phyloP scores from a whole-genome alignment of 495 filamentous ascomycete species.

The Neurospora sp. region DNA sequence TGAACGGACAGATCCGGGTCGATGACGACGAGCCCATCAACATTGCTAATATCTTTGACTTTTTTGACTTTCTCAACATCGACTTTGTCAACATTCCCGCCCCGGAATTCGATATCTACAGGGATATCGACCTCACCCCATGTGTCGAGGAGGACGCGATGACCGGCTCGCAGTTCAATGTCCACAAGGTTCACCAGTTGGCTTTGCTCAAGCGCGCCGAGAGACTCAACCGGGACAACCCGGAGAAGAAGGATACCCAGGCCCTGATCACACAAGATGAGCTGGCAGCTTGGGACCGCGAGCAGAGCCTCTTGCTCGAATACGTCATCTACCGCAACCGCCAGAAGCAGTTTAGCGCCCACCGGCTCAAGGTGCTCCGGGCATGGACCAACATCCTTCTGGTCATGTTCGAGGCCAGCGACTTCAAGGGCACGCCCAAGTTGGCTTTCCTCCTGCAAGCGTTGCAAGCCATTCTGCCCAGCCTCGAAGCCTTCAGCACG shows the following conservation, averaged over 20 bases:
- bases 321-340: conserved; percentile 56
- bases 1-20: conserved; percentile 61
- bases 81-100: conserved; percentile 39
- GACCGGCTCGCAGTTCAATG: conserved; percentile 41
- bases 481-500: conserved; percentile 62
- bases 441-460: conserved; percentile 71
- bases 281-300: conserved; percentile 43
- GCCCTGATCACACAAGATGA: conserved; percentile 45
- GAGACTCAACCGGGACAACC: conserved; percentile 1
- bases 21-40: conserved; percentile 50
- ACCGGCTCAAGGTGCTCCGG: conserved; percentile 54
- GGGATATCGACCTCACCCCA: conserved; percentile 49
- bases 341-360: conserved; percentile 43
- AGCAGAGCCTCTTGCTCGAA: conserved; percentile 46
- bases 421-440: conserved; percentile 56
- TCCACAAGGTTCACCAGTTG: conserved; percentile 56
- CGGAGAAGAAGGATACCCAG: conserved; percentile 23
- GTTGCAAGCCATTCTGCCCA: conserved; percentile 76
- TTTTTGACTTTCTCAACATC: conserved; percentile 82
- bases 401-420: conserved; percentile 66
- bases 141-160: conserved; percentile 45
- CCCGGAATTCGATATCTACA: conserved; percentile 46
- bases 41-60: conserved; percentile 74
- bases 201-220: conserved; percentile 46
- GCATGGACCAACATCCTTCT: conserved; percentile 76